Conservation (phyloP, 805 yeast species). For the Zygoascus ofunaensis region DNA sequence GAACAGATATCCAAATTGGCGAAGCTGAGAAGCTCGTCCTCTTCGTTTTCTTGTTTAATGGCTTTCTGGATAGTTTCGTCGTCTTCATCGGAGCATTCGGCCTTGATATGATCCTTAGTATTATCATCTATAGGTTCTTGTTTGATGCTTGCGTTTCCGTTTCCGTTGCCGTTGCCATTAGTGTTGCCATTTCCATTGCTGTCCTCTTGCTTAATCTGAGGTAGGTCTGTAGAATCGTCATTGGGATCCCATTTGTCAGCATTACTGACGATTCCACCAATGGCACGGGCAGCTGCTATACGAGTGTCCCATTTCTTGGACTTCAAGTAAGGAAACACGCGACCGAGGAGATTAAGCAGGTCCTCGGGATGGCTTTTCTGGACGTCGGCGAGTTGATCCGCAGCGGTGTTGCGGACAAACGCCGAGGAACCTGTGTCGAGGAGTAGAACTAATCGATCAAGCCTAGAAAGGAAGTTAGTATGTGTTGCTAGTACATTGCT, state of each 20-base stretch:
- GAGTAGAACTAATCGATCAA: constrained; percentile 47
- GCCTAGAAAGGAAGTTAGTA: constrained; percentile 28
- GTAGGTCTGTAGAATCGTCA: constrained; percentile 23
- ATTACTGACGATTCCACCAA: constrained; percentile 83
- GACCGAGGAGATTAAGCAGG: constrained; percentile 64
- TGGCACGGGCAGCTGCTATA: constrained; percentile 86
- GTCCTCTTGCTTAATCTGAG: constrained; percentile 8
- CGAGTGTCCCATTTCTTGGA: constrained; percentile 93
- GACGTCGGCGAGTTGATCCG: constrained; percentile 89
- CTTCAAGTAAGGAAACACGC: constrained; percentile 83
- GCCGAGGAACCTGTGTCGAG: constrained; percentile 94
- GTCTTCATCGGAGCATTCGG: constrained; percentile 26
- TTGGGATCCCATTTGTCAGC: constrained; percentile 83
- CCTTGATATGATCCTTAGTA: constrained; percentile 14
- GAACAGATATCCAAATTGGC: constrained; percentile 29
- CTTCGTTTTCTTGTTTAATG: constrained; percentile 13
- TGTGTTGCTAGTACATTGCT: background rate
- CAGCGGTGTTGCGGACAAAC: constrained; percentile 90
- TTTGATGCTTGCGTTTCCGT: constrained; percentile 25
- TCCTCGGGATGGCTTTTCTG: constrained; percentile 96
- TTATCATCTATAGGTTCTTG: constrained; percentile 21
- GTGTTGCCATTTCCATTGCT: too few species aligned
- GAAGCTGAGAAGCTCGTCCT: constrained; percentile 24
- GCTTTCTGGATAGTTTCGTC: constrained; percentile 19
- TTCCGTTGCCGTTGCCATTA: constrained; percentile 17